phyloP scores from a whole-genome alignment of 2,329 filamentous ascomycete species.

The Talaromyces sp. region DNA sequence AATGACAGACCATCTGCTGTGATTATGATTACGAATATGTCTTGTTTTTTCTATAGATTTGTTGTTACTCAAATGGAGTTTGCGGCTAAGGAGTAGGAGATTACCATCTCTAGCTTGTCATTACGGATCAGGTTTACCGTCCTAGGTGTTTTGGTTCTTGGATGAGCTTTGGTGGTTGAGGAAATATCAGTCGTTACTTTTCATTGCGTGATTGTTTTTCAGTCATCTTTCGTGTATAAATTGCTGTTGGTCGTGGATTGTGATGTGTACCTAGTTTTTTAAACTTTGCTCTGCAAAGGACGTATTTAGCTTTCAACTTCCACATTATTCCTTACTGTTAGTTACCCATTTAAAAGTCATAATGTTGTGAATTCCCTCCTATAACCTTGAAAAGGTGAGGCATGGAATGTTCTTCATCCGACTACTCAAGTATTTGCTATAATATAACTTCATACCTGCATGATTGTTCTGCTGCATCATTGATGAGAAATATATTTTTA shows the following conservation, averaged over 20 bases:
- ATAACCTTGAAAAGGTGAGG: neutral
- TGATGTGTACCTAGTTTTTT: neutral
- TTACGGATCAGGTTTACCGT: neutral
- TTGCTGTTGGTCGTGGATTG: neutral
- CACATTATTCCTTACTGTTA: neutral
- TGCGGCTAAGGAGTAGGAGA: neutral
- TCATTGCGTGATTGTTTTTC: neutral
- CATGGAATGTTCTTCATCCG: neutral
- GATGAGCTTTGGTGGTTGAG: neutral
- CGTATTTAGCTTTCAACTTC: neutral
- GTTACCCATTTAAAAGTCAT: neutral
- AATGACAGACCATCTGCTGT: conserved; percentile 37
- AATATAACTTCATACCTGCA: too few relatives aligned
- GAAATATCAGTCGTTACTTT: neutral
- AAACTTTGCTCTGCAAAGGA: neutral
- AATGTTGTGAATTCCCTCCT: neutral
- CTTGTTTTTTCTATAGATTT: conserved; percentile 19
- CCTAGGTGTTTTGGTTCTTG: neutral
- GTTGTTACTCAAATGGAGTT: conserved; percentile 6
- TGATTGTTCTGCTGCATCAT: too few relatives aligned
- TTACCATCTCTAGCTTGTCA: neutral
- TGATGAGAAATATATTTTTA: too few relatives aligned
- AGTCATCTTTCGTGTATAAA: conserved; percentile 4
- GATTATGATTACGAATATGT: conserved; percentile 11
- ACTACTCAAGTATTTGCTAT: neutral